Conservation (phyloP, 176 grass and related monocot genomes). For the Cenchrus purpureus region DNA sequence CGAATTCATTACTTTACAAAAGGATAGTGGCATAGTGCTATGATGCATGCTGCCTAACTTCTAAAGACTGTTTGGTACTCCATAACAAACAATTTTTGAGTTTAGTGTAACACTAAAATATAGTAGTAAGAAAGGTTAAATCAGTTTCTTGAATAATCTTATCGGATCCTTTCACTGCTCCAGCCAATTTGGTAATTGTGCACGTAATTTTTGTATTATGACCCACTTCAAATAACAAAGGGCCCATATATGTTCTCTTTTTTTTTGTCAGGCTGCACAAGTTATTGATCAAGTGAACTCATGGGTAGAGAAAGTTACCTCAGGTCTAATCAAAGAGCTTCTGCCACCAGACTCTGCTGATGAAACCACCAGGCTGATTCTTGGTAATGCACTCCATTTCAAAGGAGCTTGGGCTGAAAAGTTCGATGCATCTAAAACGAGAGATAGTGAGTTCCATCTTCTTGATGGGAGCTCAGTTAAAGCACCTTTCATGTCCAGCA, state of each 20-base stretch:
- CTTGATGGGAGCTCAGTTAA: constrained; percentile 64
- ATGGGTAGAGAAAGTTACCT: constrained; percentile 64
- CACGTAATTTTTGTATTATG: no score
- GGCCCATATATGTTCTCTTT: constrained; percentile 2
- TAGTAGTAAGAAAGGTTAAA: no score
- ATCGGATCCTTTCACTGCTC: no score
- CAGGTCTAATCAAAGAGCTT: constrained; percentile 68
- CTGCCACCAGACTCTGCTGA: constrained; percentile 55
- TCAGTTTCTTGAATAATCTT: no score
- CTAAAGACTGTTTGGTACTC: no score
- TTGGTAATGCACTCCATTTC: constrained; percentile 83
- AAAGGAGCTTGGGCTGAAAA: constrained; percentile 74
- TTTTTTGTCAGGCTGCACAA: constrained; percentile 56
- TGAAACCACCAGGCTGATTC: constrained; percentile 51
- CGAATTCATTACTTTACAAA: no score
- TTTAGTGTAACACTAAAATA: no score
- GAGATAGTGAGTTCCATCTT: constrained; percentile 53
- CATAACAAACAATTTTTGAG: no score
- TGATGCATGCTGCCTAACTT: no score
- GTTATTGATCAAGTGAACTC: constrained; percentile 62
- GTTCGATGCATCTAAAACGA: constrained; percentile 58
- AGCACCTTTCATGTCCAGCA: constrained; percentile 68
- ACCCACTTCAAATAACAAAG: no score
- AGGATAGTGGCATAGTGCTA: no score
- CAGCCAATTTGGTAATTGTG: no score